Base-by-base conservation (phyloP, 371 early-diverging fungal genomes). In the Mortierella sp. region DNA sequence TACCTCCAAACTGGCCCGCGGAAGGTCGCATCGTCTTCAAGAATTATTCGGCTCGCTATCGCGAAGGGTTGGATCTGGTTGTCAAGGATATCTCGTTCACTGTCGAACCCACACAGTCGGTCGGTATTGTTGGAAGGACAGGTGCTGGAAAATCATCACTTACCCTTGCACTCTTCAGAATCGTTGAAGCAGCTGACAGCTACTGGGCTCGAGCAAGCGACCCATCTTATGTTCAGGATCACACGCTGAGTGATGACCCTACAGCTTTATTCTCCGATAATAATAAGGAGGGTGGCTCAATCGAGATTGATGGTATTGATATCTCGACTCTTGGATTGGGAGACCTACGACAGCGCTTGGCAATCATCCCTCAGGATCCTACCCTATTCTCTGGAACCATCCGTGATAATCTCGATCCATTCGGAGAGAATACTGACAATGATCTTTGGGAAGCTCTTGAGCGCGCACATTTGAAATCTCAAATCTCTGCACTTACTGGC, bases 351-450 rank as follows among this genome's bases (percentile, higher is more conserved):
- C 79, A 73, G 30, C 77, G 71, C 37, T 39, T 74, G 28, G 77
- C 95, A 1, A 96, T 97, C 67, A 96, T 97, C 73, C 97, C 98
- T 45, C 98, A 97, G 83, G 97, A 77, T 10, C 85, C 77, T 84
- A 89, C 63, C 83, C 91, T 84, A 86, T 89, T 28, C 72, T 67
- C 65, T 8, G 77, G 77, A 10, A 72, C 77, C n/a, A 65, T 77
- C 32, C 72, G 77, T n/a, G 73, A 77, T 20, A 94, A 94, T 70
- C 78, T 94, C 35, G 94, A 94, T 74, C 94, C 94, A 16, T 92
- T 93, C 68, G 83, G 87, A 30, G 86, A 90, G 64, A 85, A 93
- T 60, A 69, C 83, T 32, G 94, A 94, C 62, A 85, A 76, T 35
- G 84, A 84, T 14, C 63, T 93, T 24, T 92, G 90, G 92, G 80